Conservation (phyloP, 2,329 filamentous ascomycete species). For the Lachnellula arida region DNA sequence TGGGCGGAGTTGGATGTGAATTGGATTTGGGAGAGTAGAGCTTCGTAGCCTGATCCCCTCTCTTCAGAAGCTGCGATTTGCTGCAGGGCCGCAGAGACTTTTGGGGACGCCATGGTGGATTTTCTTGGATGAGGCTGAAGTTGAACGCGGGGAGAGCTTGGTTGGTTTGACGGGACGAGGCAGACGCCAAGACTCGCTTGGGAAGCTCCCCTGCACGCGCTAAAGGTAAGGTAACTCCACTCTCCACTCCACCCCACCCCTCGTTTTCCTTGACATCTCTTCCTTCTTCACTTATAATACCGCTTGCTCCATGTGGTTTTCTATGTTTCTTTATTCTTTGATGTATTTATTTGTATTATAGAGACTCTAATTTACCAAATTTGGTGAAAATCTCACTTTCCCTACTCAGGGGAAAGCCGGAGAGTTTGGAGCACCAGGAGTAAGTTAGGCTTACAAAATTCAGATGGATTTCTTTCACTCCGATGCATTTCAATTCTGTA, state of each 20-base stretch:
- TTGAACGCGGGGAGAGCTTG: slow-evolving; percentile 14
- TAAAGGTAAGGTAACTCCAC: background rate
- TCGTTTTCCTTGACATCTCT: slow-evolving; percentile 3
- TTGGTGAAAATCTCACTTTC: no score
- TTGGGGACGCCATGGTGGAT: slow-evolving; percentile 30
- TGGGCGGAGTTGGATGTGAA: slow-evolving; percentile 16
- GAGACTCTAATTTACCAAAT: no score
- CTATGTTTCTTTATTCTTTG: no score
- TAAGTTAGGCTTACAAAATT: no score
- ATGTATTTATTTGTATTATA: no score
- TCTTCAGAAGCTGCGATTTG: slow-evolving; percentile 37
- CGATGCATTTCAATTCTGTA: no score
- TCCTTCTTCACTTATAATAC: background rate
- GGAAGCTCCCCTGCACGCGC: background rate
- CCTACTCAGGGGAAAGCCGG: no score
- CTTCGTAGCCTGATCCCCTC: slow-evolving; percentile 43
- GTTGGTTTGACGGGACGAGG: background rate
- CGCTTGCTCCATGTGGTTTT: no score
- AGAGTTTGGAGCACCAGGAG: no score
- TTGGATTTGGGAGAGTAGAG: slow-evolving; percentile 40
- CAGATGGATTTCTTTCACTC: no score
- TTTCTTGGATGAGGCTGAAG: slow-evolving; percentile 19
- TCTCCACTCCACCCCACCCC: slow-evolving; percentile 19
- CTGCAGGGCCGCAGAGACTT: slow-evolving; percentile 42
- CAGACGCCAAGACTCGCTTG: slow-evolving; percentile 2